These are phyloP conservation scores for Clonostachys sp. DNA, from an alignment of 2,329 filamentous ascomycete genomes.

Conservation along the genomic window DNA sequence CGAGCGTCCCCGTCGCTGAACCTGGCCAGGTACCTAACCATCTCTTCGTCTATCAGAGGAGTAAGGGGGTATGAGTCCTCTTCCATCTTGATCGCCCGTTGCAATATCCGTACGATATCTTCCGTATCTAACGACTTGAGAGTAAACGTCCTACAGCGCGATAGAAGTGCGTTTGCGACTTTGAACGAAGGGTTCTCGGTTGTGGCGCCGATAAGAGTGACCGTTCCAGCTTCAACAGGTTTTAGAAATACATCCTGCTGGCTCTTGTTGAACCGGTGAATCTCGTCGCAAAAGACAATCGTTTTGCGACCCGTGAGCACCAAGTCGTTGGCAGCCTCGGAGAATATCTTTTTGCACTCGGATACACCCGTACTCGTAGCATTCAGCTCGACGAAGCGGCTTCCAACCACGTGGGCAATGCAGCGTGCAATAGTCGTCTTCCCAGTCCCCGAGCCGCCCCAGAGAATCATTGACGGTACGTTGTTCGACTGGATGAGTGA, in stretches of 20 bases:
- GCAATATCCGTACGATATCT: conserved; percentile 69
- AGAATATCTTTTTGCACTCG: conserved; percentile 90
- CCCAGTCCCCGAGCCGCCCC: conserved; percentile 77
- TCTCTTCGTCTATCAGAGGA: conserved; percentile 67
- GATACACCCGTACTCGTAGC: conserved; percentile 83
- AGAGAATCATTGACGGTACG: conserved; percentile 93
- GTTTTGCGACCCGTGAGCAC: conserved; percentile 81
- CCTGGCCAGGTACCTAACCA: conserved; percentile 75
- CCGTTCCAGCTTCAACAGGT: conserved; percentile 84
- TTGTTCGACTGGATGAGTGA: conserved; percentile 80
- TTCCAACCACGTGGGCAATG: conserved; percentile 76
- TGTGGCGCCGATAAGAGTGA: conserved; percentile 91
- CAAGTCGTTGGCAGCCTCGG: conserved; percentile 76
- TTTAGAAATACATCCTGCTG: conserved; percentile 95
- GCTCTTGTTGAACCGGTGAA: conserved; percentile 84
- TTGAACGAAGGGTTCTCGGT: conserved; percentile 98
- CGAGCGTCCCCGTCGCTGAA: conserved; percentile 92
- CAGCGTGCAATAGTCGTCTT: conserved; percentile 92
- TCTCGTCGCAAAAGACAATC: conserved; percentile 97
- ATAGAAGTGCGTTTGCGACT: conserved; percentile 80
- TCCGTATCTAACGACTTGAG: conserved; percentile 69
- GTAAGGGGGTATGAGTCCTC: conserved; percentile 31
- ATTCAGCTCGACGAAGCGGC: conserved; percentile 92
- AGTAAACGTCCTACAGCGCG: conserved; percentile 87
- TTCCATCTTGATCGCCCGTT: conserved; percentile 67